Evolutionary conservation across 805 yeast genomes (phyloP).

Genomic region (Metschnikowia lochheadii): DNA sequence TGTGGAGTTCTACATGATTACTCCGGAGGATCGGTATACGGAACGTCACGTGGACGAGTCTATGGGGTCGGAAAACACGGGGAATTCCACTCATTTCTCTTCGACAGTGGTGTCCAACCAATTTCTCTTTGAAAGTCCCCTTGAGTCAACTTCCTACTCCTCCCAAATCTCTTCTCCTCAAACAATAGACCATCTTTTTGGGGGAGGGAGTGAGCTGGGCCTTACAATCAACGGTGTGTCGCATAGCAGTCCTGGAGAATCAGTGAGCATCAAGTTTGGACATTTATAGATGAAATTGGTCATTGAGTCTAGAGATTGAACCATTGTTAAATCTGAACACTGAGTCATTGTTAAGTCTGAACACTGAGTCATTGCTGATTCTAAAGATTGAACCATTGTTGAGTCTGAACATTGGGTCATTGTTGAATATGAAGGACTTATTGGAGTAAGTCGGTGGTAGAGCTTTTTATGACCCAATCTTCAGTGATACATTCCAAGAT

Average conservation of each 20-base stretch:
- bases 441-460: too few relatives aligned
- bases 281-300: too few relatives aligned
- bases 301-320: too few relatives aligned
- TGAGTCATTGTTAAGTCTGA: too few relatives aligned
- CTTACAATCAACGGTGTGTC: conserved; percentile 12
- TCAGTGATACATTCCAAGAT: too few relatives aligned
- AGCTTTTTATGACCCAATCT: too few relatives aligned
- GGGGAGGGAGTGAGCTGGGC: conserved; percentile 18
- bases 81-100: not conserved
- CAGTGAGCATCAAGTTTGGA: conserved; percentile 7
- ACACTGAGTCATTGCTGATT: too few relatives aligned
- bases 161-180: conserved; percentile 4
- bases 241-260: conserved; percentile 17
- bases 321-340: too few relatives aligned
- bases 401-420: too few relatives aligned
- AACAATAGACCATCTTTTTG: conserved; percentile 14
- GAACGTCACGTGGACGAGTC: too few relatives aligned
- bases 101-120: conserved; percentile 10
- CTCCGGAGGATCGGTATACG: conserved; percentile 28
- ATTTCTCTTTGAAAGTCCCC: conserved; percentile 28
- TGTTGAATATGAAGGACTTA: too few relatives aligned
- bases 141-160: conserved; percentile 26
- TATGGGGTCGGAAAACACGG: not conserved
- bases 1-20: conserved; percentile 44
- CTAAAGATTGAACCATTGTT: too few relatives aligned